Percentiles rank a stretch among this genome's conserved stretches.
These are phyloP conservation scores for Lasiosphaeria miniovina DNA, from an alignment of 495 filamentous ascomycete species.

Conservation along the genomic window DNA sequence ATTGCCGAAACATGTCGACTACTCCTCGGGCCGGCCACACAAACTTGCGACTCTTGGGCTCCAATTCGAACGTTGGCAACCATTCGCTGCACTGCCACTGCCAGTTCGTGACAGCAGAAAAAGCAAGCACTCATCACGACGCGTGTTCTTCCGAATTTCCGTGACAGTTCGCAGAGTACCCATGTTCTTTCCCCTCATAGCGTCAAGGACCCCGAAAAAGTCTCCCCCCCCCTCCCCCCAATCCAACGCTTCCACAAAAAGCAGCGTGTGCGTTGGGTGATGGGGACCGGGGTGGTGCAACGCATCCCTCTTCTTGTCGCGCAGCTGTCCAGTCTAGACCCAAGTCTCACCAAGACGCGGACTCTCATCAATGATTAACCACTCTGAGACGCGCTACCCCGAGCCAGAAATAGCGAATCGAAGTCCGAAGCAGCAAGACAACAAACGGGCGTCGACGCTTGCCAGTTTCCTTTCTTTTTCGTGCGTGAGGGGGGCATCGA, in stretches of 20 bases:
- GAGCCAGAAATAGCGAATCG: slow-evolving; percentile 1
- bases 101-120: no score
- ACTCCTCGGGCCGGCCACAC: no score
- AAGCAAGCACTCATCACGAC: no score
- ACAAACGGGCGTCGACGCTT: neutral
- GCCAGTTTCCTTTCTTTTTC: slow-evolving; percentile 8
- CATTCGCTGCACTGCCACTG: no score
- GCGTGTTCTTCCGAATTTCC: no score
- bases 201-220: neutral
- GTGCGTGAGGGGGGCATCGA: slow-evolving; percentile 5
- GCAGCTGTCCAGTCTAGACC: neutral
- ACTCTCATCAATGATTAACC: neutral
- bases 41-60: no score
- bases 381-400: slow-evolving; percentile 1
- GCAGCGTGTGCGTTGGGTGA: neutral
- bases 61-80: no score
- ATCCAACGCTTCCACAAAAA: neutral
- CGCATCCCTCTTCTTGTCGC: neutral
- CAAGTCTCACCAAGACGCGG: neutral
- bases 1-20: neutral
- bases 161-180: neutral
- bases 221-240: no score
- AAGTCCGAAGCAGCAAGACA: slow-evolving; percentile 1
- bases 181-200: neutral
- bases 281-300: neutral